These are phyloP conservation scores for Pseudogymnoascus sp. DNA, from an alignment of 2,329 filamentous ascomycete genomes.

Conservation along the genomic window DNA sequence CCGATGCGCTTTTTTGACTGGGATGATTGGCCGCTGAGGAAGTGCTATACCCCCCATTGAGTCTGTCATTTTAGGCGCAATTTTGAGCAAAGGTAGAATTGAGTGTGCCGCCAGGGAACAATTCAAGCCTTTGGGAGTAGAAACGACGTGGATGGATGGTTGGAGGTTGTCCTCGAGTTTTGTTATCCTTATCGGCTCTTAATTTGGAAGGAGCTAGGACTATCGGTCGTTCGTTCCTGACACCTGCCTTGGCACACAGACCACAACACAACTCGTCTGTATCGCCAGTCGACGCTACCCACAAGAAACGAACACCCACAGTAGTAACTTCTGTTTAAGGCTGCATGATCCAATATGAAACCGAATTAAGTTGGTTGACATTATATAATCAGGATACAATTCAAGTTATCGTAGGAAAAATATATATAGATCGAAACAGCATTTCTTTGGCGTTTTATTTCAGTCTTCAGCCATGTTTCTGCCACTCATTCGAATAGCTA, in stretches of 20 bases:
- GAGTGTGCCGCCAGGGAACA: neutral
- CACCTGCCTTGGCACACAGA: neutral
- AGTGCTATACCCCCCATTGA: neutral
- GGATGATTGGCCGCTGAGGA: neutral
- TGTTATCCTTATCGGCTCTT: slow-evolving; percentile 5
- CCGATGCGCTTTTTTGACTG: neutral
- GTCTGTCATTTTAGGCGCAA: neutral
- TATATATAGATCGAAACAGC: neutral
- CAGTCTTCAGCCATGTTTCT: neutral
- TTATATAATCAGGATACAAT: neutral
- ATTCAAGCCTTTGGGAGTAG: neutral
- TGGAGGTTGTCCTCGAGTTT: neutral
- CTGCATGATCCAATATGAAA: neutral
- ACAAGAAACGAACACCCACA: neutral
- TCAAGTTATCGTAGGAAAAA: neutral
- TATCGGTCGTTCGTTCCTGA: neutral
- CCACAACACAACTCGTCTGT: neutral
- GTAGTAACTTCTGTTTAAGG: neutral
- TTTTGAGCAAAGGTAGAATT: neutral
- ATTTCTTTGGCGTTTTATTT: neutral
- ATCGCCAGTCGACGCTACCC: neutral
- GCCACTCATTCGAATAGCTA: neutral
- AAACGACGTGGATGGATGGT: neutral
- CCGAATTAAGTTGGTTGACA: neutral
- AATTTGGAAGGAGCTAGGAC: neutral